These are phyloP conservation scores for Cercospora citrullina DNA, from an alignment of 2,329 filamentous ascomycete species.

Conservation along the genomic window DNA sequence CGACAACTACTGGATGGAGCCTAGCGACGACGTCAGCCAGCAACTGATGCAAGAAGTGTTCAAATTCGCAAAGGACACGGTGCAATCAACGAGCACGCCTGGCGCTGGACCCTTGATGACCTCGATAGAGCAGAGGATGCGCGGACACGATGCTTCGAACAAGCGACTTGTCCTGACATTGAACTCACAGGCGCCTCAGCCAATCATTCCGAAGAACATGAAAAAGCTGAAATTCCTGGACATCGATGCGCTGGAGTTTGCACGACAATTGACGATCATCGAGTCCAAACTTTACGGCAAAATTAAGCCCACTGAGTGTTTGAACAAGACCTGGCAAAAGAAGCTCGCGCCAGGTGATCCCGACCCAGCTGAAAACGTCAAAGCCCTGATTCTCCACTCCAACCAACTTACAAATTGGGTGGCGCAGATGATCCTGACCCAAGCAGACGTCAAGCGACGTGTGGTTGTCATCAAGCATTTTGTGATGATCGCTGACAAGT, in stretches of 20 bases:
- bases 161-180: constrained; percentile 86
- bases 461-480: constrained; percentile 99
- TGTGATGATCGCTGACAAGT: constrained; percentile 96
- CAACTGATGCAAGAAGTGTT: constrained; percentile 85
- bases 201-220: constrained; percentile 98
- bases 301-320: constrained; percentile 91
- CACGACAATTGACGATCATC: constrained; percentile 95
- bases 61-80: constrained; percentile 85
- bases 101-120: constrained; percentile 82
- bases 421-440: constrained; percentile 95
- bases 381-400: constrained; percentile 93
- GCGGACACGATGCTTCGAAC: constrained; percentile 81
- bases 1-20: constrained; percentile 98
- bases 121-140: constrained; percentile 82
- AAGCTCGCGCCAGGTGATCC: constrained; percentile 78
- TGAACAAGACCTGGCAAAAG: constrained; percentile 99
- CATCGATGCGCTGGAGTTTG: constrained; percentile 93
- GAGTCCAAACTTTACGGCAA: constrained; percentile 93
- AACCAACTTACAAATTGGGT: constrained; percentile 99
- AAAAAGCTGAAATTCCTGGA: constrained; percentile 98
- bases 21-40: constrained; percentile 77
- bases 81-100: constrained; percentile 90
- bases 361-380: constrained; percentile 90
- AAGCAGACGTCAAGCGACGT: constrained; percentile 91
- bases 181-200: constrained; percentile 73